A percentile compares a stretch with the other conserved stretches of the same genome.
Evolutionary conservation across 306 rosid genomes (phyloP).

Genomic region (Sicyos edulis): DNA sequence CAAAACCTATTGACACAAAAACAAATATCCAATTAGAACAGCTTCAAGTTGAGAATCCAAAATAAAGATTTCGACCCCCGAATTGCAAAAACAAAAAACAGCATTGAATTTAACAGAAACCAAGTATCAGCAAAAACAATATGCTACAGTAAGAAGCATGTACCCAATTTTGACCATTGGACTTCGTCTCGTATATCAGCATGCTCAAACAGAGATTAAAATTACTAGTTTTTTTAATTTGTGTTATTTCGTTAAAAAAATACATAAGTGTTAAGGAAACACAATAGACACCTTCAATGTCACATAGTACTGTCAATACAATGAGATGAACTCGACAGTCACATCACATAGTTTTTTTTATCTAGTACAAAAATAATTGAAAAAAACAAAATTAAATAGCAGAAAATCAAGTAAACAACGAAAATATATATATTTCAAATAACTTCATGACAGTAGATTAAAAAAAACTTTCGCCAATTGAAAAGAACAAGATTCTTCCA

Average conservation of each 20-base stretch:
- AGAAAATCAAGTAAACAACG: too few species aligned
- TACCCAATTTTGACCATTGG: background rate
- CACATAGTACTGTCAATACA: too few species aligned
- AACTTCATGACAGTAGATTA: background rate
- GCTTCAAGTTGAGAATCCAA: background rate
- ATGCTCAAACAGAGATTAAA: background rate
- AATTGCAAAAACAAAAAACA: background rate
- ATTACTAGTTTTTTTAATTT: background rate
- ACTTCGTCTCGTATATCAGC: background rate
- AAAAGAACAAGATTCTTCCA: background rate
- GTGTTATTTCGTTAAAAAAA: too few species aligned
- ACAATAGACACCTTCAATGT: too few species aligned
- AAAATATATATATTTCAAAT: too few species aligned
- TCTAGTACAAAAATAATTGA: too few species aligned
- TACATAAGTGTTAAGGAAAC: too few species aligned
- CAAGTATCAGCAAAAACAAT: background rate
- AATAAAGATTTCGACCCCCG: too few species aligned
- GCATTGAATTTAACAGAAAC: background rate
- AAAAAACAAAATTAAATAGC: background rate
- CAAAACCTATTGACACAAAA: constrained; percentile 30
- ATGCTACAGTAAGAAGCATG: background rate
- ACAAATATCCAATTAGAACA: background rate
- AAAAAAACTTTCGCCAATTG: background rate
- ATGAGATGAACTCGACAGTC: too few species aligned
- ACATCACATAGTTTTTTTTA: too few species aligned